Base-by-base conservation (phyloP, 2,329 filamentous ascomycete species). In the Fonsecaea multimorphosa region DNA sequence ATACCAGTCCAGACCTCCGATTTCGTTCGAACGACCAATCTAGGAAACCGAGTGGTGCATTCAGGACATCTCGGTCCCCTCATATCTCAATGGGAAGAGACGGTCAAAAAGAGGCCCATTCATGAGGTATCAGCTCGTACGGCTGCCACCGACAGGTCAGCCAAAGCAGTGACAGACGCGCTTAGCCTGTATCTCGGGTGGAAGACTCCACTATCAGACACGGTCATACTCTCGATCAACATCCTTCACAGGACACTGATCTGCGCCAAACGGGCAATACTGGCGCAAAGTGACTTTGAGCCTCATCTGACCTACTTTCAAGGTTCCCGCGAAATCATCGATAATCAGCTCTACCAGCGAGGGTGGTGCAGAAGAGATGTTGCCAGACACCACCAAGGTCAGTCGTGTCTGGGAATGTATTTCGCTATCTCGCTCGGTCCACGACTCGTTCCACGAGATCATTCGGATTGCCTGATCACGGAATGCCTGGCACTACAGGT, bases 401-500 rank as follows among this genome's bases (percentile, higher is more conserved):
- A 56, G 34, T 56, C 54, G 11, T 56, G 54, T 38, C 31, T 56
- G 31, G 54, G 22, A 9, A 56, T 56, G 54, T 40, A 56, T 38
- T 56, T 22, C 19, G 54, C 54, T 2, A 22, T 56, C 6, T 56
- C 54, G 8, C 32, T 56, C 9, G 54, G 54, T 38, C 54, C 32
- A 2, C 32, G 32, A 24, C 19, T 40, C 7, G 54, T 56, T 3
- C 22, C 54, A n/a, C 54, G 54, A 9, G 32, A 56, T 22, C 54
- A 56, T 38, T 22, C n/a, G 12, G 22, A n/a, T 27, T 56, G 54
- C 32, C n/a, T 56, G 54, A 24, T 36, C 34, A 56, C 54, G 16
- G 54, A 56, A 40, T 56, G 54, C 24, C 54, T 56, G 34, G 54
- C 54, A 5, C 34, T 56, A 36, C 54, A 56, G 24, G 54, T 56